Percentiles rank a stretch among this genome's conserved stretches.
These are phyloP conservation scores for Aspergillus cavernicola DNA, from an alignment of 495 filamentous ascomycete genomes.

Conservation along the genomic window DNA sequence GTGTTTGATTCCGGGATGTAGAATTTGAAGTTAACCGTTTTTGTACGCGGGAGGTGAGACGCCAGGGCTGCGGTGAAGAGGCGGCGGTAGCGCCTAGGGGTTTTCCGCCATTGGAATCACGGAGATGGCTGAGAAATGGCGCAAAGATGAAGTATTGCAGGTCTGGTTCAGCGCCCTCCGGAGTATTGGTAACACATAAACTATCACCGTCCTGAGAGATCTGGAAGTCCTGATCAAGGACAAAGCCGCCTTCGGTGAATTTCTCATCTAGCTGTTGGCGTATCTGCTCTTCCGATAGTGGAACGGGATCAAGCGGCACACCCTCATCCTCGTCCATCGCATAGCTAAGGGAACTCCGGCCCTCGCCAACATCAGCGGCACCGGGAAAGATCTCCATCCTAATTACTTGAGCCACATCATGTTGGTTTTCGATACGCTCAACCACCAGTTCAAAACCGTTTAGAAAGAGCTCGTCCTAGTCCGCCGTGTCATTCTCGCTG, in stretches of 20 bases:
- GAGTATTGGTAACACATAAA: constrained; percentile 15
- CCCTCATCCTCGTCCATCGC: too few relatives aligned
- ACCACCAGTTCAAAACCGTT: too few relatives aligned
- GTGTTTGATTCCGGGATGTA: constrained; percentile 12
- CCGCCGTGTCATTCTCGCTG: neutral
- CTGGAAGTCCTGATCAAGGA: constrained; percentile 12
- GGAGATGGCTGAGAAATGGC: constrained; percentile 14
- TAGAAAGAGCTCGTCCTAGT: too few relatives aligned
- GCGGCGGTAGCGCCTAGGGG: constrained; percentile 14
- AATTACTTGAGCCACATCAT: too few relatives aligned
- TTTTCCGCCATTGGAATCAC: neutral
- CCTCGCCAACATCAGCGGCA: too few relatives aligned
- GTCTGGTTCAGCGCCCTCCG: constrained; percentile 8
- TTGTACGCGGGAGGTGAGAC: constrained; percentile 15
- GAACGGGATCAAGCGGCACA: too few relatives aligned
- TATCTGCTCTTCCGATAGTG: too few relatives aligned
- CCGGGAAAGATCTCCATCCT: too few relatives aligned
- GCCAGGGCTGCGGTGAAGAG: constrained; percentile 14
- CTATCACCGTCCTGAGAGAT: constrained; percentile 8
- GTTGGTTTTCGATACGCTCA: too few relatives aligned
- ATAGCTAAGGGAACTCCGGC: too few relatives aligned
- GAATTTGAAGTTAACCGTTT: constrained; percentile 16
- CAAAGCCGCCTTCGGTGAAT: too few relatives aligned
- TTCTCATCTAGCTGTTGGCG: too few relatives aligned
- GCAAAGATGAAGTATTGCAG: constrained; percentile 18